Conservation (phyloP, 345 rosid species). For the Passiflora organensis region DNA sequence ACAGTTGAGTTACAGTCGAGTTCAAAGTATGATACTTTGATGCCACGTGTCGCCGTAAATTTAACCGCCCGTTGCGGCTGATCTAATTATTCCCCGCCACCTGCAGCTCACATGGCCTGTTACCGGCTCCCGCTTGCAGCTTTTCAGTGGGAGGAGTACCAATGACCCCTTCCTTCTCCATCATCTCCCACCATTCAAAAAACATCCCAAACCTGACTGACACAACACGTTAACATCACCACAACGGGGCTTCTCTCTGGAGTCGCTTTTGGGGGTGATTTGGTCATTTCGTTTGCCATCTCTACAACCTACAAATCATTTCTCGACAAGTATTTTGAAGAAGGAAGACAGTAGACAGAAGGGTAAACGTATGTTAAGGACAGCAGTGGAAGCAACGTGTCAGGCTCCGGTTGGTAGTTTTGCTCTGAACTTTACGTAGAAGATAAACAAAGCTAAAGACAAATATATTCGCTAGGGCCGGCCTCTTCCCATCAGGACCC, state of each 20-base stretch:
- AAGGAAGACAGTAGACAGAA: constrained; percentile 23
- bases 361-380: constrained; percentile 24
- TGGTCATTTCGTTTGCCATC: constrained; percentile 1
- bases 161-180: not conserved
- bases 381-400: constrained; percentile 35
- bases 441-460: constrained; percentile 61
- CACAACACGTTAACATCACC: constrained; percentile 3
- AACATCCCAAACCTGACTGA: not conserved
- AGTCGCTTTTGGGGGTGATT: constrained; percentile 11
- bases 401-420: constrained; percentile 23
- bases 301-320: constrained; percentile 32
- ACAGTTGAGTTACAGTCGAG: constrained; percentile 13
- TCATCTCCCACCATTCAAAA: not conserved
- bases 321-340: constrained; percentile 39
- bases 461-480: constrained; percentile 11
- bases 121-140: too few relatives aligned
- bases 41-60: constrained; percentile 22
- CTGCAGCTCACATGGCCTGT: constrained; percentile 17
- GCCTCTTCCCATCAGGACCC: constrained; percentile 21
- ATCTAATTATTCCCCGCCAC: not conserved
- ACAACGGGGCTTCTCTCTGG: not conserved
- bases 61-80: constrained; percentile 3
- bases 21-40: not conserved
- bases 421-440: constrained; percentile 62
- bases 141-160: not conserved